Conservation (phyloP, 495 filamentous ascomycete genomes). For the Penicillium chermesinum region DNA sequence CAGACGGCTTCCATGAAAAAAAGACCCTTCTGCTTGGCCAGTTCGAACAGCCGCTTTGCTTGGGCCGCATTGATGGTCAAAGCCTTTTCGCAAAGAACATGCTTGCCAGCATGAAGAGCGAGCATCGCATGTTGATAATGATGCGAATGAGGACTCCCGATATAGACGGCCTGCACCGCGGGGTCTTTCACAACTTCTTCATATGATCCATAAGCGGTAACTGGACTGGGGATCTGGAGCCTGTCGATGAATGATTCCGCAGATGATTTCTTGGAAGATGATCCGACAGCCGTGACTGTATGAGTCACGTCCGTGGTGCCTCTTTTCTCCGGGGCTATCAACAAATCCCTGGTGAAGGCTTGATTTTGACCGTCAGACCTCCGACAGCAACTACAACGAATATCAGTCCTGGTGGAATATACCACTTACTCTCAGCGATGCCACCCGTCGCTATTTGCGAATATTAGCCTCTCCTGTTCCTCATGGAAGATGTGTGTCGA, state of each 20-base stretch:
- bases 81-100: slow-evolving; percentile 85
- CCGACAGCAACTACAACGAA: too few species aligned
- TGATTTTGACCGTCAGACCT: too few species aligned
- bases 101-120: slow-evolving; percentile 70
- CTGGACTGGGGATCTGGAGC: not conserved
- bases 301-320: slow-evolving; percentile 4
- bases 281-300: not conserved
- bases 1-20: slow-evolving; percentile 94
- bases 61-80: slow-evolving; percentile 83
- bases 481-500: not conserved
- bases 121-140: slow-evolving; percentile 86
- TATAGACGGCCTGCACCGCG: slow-evolving; percentile 72
- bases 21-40: slow-evolving; percentile 64
- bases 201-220: slow-evolving; percentile 1
- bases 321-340: not conserved
- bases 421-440: not conserved
- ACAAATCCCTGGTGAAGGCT: slow-evolving; percentile 2
- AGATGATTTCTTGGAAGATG: slow-evolving; percentile 1
- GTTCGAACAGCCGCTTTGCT: slow-evolving; percentile 64
- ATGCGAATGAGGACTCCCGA: slow-evolving; percentile 87
- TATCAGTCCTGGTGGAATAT: too few species aligned
- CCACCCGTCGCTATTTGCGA: not conserved
- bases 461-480: not conserved
- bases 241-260: slow-evolving; percentile 2
- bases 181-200: slow-evolving; percentile 1